A percentile compares a stretch with the other conserved stretches of the same genome.
phyloP scores from a whole-genome alignment of 1,139 yeast species.

The Zygosaccharomyces sapae region DNA sequence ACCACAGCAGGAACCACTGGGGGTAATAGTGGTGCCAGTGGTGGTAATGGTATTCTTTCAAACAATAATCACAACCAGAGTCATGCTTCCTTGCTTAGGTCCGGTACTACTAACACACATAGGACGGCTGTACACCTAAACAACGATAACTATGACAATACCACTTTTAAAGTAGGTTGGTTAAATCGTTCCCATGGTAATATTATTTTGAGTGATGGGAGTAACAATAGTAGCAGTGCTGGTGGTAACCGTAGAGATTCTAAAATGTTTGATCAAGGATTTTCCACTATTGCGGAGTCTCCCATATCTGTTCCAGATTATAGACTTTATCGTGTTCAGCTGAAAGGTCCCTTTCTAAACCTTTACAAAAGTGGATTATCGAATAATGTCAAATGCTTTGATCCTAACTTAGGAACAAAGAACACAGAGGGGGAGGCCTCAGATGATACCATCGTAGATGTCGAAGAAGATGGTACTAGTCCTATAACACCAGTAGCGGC shows the following conservation, averaged over 20 bases:
- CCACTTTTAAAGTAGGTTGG: constrained; percentile 45
- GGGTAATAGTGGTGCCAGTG: neutral
- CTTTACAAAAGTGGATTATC: constrained; percentile 53
- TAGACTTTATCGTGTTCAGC: constrained; percentile 55
- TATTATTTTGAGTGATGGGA: constrained; percentile 34
- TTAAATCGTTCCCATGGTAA: constrained; percentile 42
- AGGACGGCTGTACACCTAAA: constrained; percentile 19
- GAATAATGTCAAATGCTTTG: constrained; percentile 48
- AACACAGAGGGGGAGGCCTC: constrained; percentile 8
- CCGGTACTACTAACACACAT: neutral
- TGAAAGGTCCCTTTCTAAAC: constrained; percentile 58
- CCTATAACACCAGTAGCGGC: constrained; percentile 6
- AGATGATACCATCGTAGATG: constrained; percentile 1
- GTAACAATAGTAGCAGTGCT: constrained; percentile 12
- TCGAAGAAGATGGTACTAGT: constrained; percentile 2
- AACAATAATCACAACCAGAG: neutral
- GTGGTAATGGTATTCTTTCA: neutral
- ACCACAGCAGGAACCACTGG: neutral
- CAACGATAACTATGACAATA: constrained; percentile 38
- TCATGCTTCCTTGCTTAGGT: neutral
- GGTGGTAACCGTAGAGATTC: constrained; percentile 31
- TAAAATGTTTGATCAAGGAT: constrained; percentile 18
- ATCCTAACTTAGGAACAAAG: constrained; percentile 25
- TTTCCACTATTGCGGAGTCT: constrained; percentile 11
- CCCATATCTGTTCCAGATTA: constrained; percentile 30